Evolutionary conservation across 2,329 filamentous ascomycete genomes (phyloP).

Genomic region (Diaporthe citriasiana): DNA sequence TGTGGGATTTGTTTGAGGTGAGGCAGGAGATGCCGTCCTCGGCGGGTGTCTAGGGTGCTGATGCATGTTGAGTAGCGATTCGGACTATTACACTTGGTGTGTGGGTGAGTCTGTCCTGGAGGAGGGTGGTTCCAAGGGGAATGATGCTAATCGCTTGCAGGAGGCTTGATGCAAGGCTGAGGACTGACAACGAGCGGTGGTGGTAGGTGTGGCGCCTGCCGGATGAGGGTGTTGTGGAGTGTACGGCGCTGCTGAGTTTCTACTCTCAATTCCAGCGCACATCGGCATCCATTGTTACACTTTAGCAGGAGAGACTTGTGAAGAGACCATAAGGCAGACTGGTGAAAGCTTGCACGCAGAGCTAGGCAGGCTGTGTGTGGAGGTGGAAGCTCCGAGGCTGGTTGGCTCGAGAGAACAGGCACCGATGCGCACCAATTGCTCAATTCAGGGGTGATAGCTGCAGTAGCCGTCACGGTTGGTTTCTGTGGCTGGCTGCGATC

Average conservation of each 20-base stretch:
- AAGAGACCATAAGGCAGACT: slow-evolving; percentile 37
- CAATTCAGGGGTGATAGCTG: slow-evolving; percentile 29
- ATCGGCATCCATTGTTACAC: slow-evolving; percentile 54
- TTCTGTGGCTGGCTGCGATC: slow-evolving; percentile 34
- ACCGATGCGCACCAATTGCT: slow-evolving; percentile 39
- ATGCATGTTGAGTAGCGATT: slow-evolving; percentile 75
- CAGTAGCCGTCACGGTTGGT: slow-evolving; percentile 21
- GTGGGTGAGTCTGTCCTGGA: slow-evolving; percentile 37
- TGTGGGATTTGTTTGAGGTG: slow-evolving; percentile 78
- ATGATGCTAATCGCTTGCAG: neutral
- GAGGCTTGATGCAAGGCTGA: neutral
- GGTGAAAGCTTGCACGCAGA: slow-evolving; percentile 26
- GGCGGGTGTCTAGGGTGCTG: slow-evolving; percentile 86
- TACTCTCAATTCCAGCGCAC: slow-evolving; percentile 52
- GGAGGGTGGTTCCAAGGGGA: neutral
- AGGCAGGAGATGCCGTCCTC: slow-evolving; percentile 79
- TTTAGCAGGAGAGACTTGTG: slow-evolving; percentile 28
- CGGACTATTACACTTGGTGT: slow-evolving; percentile 29
- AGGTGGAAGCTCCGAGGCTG: slow-evolving; percentile 32
- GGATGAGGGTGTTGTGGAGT: slow-evolving; percentile 11
- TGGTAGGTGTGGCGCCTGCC: neutral
- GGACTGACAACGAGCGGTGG: neutral
- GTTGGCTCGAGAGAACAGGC: slow-evolving; percentile 38
- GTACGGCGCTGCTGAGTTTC: slow-evolving; percentile 40
- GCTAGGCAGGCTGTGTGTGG: slow-evolving; percentile 40